These are phyloP conservation scores for Aspergillus kassunensis DNA, from an alignment of 495 filamentous ascomycete species.

Conservation along the genomic window DNA sequence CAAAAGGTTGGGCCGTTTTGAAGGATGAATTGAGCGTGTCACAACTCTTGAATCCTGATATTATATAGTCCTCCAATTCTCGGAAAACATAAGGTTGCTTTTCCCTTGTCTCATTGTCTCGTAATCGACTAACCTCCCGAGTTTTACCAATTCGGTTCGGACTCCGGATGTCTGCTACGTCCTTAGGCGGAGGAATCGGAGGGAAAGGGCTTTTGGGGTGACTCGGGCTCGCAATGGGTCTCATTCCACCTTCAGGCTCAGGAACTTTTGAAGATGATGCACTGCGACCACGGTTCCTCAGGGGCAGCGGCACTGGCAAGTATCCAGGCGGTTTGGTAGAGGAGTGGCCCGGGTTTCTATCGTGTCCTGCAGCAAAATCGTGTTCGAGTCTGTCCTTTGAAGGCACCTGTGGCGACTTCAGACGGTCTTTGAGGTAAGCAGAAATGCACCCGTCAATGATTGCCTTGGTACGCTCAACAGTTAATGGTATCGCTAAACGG, in stretches of 20 bases:
- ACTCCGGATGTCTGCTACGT: constrained; percentile 27
- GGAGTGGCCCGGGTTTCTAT: constrained; percentile 11
- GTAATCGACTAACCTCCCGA: constrained; percentile 16
- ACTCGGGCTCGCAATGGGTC: constrained; percentile 7
- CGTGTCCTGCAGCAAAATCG: constrained; percentile 3
- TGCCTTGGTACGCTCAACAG: constrained; percentile 43
- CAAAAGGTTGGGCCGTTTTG: constrained; percentile 25
- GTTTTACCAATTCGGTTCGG: constrained; percentile 17
- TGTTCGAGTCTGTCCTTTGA: constrained; percentile 17
- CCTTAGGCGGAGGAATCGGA: constrained; percentile 15
- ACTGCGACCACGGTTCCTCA: constrained; percentile 28
- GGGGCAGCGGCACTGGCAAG: constrained; percentile 18
- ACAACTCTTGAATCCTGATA: constrained; percentile 61
- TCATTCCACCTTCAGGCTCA: constrained; percentile 9
- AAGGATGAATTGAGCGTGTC: constrained; percentile 75
- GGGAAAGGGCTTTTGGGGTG: constrained; percentile 11
- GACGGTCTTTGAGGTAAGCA: constrained; percentile 43
- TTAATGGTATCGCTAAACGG: constrained; percentile 34
- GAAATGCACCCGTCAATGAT: constrained; percentile 53
- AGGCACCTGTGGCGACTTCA: constrained; percentile 19
- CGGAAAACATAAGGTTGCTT: constrained; percentile 52
- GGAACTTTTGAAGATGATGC: constrained; percentile 27
- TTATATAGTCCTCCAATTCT: constrained; percentile 71
- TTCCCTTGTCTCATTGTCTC: constrained; percentile 18
- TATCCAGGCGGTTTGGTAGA: constrained; percentile 11